Conservation (phyloP, 768 basidiomycete genomes). For the Leccinum fibrillosum region DNA sequence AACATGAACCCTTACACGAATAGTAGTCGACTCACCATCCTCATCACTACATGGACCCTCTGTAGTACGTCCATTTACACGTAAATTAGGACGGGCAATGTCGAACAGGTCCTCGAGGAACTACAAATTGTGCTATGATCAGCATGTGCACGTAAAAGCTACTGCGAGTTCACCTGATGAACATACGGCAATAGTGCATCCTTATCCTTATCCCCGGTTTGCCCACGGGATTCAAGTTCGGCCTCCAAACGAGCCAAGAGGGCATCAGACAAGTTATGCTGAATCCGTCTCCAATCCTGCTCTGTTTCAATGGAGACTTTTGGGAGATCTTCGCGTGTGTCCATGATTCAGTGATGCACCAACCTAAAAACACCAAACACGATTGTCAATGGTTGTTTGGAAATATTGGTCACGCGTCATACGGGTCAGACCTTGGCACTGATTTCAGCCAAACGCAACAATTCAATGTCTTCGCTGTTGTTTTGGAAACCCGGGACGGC, state of each 20-base stretch:
- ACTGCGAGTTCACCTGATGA: slow-evolving; percentile 40
- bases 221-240: slow-evolving; percentile 39
- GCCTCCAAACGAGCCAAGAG: slow-evolving; percentile 46
- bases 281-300: slow-evolving; percentile 64
- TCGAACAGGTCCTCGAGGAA: slow-evolving; percentile 61
- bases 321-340: slow-evolving; percentile 41
- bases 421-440: neutral
- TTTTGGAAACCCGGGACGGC: slow-evolving; percentile 91
- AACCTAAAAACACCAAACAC: too few species aligned
- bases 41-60: slow-evolving; percentile 59
- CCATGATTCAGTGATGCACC: slow-evolving; percentile 13
- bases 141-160: neutral
- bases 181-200: slow-evolving; percentile 48
- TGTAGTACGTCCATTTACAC: slow-evolving; percentile 76
- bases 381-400: too few species aligned
- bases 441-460: neutral
- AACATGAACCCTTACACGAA: neutral
- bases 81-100: slow-evolving; percentile 66
- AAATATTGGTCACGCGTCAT: neutral
- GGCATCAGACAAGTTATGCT: slow-evolving; percentile 47
- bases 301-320: slow-evolving; percentile 64
- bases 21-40: slow-evolving; percentile 39
- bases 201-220: slow-evolving; percentile 35
- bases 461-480: slow-evolving; percentile 49
- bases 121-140: slow-evolving; percentile 30